phyloP scores from a whole-genome alignment of 192 early-diverging fungal species.

The Entophlyctis luteolus region DNA sequence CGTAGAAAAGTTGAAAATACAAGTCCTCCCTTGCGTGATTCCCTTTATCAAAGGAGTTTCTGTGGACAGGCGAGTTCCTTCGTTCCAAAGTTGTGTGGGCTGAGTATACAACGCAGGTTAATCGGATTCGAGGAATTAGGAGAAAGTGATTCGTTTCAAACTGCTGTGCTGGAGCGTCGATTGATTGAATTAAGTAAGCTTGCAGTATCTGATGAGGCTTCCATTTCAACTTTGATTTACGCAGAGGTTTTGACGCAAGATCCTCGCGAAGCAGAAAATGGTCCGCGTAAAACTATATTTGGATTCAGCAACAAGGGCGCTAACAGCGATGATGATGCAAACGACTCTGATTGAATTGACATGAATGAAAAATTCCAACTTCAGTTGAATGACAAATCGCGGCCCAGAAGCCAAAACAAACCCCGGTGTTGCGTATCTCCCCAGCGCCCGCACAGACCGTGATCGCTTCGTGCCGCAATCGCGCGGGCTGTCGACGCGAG shows the following conservation, averaged over 20 bases:
- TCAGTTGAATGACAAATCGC: no score
- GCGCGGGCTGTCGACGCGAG: no score
- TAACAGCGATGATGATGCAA: slow-evolving; percentile 2
- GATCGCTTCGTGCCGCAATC: no score
- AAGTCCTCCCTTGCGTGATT: slow-evolving; percentile 85
- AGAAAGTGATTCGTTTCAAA: slow-evolving; percentile 79
- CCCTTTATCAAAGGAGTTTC: slow-evolving; percentile 68
- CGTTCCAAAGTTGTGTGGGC: slow-evolving; percentile 19
- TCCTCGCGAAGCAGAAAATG: not conserved
- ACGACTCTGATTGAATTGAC: slow-evolving; percentile 16
- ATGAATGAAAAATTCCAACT: no score
- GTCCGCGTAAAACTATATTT: slow-evolving; percentile 26
- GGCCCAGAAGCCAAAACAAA: no score
- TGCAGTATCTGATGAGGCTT: not conserved
- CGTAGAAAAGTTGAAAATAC: slow-evolving; percentile 81
- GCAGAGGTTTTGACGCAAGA: slow-evolving; percentile 17
- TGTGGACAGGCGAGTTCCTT: slow-evolving; percentile 71
- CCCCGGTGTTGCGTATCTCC: no score
- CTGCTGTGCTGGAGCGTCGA: slow-evolving; percentile 68
- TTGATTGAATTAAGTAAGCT: slow-evolving; percentile 51
- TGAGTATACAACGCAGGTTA: no score
- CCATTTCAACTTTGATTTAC: not conserved
- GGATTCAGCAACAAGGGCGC: slow-evolving; percentile 27
- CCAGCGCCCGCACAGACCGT: no score
- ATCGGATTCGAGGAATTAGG: slow-evolving; percentile 94